Evolutionary conservation across 208 protist species (phyloP).

Genomic region (Trypanosoma brucei): DNA sequence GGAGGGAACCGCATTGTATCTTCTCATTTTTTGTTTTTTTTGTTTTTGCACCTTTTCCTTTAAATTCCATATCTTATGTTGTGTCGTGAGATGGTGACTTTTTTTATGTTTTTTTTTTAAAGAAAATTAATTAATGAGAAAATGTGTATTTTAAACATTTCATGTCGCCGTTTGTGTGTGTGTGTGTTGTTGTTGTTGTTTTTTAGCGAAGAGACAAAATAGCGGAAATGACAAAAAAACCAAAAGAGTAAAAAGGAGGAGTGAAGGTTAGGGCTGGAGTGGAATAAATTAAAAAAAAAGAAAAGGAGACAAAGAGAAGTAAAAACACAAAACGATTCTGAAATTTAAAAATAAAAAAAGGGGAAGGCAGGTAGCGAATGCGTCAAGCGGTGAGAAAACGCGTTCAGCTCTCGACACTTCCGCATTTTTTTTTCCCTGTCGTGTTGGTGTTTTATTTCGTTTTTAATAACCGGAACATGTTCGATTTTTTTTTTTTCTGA

Average conservation of each 20-base stretch:
- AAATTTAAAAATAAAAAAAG: too few relatives aligned
- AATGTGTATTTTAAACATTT: background rate
- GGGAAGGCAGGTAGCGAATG: too few relatives aligned
- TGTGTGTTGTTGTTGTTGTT: slow-evolving; percentile 10
- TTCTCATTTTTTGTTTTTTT: too few relatives aligned
- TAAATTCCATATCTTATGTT: too few relatives aligned
- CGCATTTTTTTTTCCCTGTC: background rate
- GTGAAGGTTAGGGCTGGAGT: background rate
- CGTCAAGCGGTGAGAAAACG: too few relatives aligned
- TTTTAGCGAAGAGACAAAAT: background rate
- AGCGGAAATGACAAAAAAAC: slow-evolving; percentile 4
- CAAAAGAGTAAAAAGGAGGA: slow-evolving; percentile 5
- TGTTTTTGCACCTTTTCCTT: too few relatives aligned
- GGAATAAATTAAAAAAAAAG: background rate
- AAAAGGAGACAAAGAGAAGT: background rate
- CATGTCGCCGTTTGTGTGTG: too few relatives aligned
- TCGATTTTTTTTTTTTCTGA: too few relatives aligned
- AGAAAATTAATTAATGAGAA: background rate
- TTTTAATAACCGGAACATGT: too few relatives aligned
- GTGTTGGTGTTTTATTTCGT: too few relatives aligned
- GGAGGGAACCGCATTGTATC: too few relatives aligned
- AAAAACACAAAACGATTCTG: background rate
- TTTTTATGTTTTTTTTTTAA: background rate
- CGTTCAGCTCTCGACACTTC: background rate
- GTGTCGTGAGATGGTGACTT: too few relatives aligned